Percentiles rank a stretch among this genome's conserved stretches.
Conservation (phyloP, 2,329 filamentous ascomycete species). For the Bipolaris sorokiniana region DNA sequence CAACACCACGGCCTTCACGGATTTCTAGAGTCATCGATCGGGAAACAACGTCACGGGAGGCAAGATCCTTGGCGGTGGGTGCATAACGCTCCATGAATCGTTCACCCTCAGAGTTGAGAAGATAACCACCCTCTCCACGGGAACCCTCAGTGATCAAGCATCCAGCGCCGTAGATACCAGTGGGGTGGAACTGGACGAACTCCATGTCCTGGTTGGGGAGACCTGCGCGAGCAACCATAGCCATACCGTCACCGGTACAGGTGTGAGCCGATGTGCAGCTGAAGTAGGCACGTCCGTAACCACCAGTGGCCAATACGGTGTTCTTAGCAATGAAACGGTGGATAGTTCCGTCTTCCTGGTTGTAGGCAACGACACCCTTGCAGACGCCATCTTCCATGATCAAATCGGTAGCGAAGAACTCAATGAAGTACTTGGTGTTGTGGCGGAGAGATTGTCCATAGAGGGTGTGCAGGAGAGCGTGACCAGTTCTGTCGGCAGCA, state of each 20-base stretch:
- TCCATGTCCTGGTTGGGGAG: slow-evolving; percentile 99
- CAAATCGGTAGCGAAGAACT: slow-evolving; percentile 96
- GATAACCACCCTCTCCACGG: slow-evolving; percentile 96
- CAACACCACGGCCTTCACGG: slow-evolving; percentile 94
- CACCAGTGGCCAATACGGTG: slow-evolving; percentile 95
- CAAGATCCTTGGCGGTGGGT: slow-evolving; percentile 96
- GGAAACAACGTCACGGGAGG: slow-evolving; percentile 93
- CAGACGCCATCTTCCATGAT: slow-evolving; percentile 98
- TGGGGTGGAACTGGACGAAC: slow-evolving; percentile 99
- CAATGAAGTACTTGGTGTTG: slow-evolving; percentile 99
- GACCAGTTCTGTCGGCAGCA: slow-evolving; percentile 94
- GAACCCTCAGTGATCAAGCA: slow-evolving; percentile 96
- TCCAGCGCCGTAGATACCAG: slow-evolving; percentile 97
- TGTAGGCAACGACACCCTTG: slow-evolving; percentile 95
- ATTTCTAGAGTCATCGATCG: slow-evolving; percentile 99
- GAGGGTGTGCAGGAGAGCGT: slow-evolving; percentile 96
- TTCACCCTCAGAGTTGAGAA: slow-evolving; percentile 97
- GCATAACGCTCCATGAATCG: slow-evolving; percentile 99
- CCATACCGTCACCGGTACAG: slow-evolving; percentile 98
- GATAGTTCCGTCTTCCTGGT: slow-evolving; percentile 97
- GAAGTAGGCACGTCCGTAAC: slow-evolving; percentile 98
- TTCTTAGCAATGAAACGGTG: slow-evolving; percentile 97
- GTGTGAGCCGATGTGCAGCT: slow-evolving; percentile 97
- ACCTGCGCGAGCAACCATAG: slow-evolving; percentile 97
- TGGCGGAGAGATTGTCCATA: slow-evolving; percentile 96